These are phyloP conservation scores for Cordyceps fumosorosea DNA, from an alignment of 2,329 filamentous ascomycete species.

Conservation along the genomic window DNA sequence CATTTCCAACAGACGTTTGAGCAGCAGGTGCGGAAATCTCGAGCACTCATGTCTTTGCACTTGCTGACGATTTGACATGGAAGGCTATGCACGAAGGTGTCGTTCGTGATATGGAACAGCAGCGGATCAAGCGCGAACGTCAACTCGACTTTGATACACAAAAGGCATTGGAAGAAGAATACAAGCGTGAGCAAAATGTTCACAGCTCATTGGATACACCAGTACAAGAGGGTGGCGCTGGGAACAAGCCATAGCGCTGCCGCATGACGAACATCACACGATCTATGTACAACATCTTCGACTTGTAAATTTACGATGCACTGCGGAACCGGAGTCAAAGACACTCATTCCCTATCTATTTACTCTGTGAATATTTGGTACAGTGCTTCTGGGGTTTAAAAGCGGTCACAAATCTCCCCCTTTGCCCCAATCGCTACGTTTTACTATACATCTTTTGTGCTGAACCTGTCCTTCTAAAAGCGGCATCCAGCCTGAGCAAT, in stretches of 20 bases:
- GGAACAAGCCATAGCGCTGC: background rate
- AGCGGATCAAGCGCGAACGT: slow-evolving; percentile 81
- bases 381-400: slow-evolving; percentile 12
- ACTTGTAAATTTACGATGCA: background rate
- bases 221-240: slow-evolving; percentile 6
- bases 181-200: slow-evolving; percentile 81
- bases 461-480: background rate
- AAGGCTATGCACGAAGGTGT: slow-evolving; percentile 96
- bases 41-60: background rate
- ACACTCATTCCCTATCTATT: slow-evolving; percentile 11
- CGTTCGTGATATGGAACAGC: slow-evolving; percentile 89
- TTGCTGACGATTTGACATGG: background rate
- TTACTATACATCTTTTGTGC: slow-evolving; percentile 4
- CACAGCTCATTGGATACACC: slow-evolving; percentile 31
- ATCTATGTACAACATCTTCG: slow-evolving; percentile 3
- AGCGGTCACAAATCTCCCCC: background rate
- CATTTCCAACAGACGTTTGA: slow-evolving; percentile 85
- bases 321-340: background rate
- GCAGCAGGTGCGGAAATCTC: slow-evolving; percentile 55
- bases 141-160: slow-evolving; percentile 95
- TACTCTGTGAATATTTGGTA: slow-evolving; percentile 18
- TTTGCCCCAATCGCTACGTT: background rate
- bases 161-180: slow-evolving; percentile 75
- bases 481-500: background rate
- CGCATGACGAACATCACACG: slow-evolving; percentile 14